Evolutionary conservation across 192 early-diverging fungal genomes (phyloP).

Genomic region (Backusella psychrophila): DNA sequence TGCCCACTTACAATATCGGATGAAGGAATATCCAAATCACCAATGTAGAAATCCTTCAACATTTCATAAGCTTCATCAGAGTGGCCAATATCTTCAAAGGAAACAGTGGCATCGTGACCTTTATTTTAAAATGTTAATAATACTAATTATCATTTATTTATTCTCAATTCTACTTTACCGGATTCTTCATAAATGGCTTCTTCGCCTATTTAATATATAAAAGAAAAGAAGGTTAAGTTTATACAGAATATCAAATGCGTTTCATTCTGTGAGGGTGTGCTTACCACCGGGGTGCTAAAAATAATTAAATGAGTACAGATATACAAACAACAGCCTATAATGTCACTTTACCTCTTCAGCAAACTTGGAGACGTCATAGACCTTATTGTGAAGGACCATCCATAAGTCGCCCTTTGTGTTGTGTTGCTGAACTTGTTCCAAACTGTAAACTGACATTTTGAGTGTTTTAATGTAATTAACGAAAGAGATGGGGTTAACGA

Average conservation of each 20-base stretch:
- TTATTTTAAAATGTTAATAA: conserved; percentile 13
- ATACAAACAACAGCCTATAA: background rate
- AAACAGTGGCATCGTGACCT: conserved; percentile 75
- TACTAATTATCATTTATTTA: background rate
- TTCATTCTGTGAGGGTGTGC: background rate
- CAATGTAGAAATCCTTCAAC: conserved; percentile 35
- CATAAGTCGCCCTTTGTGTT: conserved; percentile 71
- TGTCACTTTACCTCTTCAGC: conserved; percentile 57
- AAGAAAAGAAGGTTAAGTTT: background rate
- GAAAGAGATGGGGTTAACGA: background rate
- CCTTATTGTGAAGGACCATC: conserved; percentile 72
- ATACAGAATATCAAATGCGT: background rate
- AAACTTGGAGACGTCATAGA: conserved; percentile 74
- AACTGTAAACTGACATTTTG: conserved; percentile 24
- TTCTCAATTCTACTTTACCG: background rate
- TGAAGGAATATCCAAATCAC: background rate
- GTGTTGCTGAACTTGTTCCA: conserved; percentile 70
- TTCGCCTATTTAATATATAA: conserved; percentile 55
- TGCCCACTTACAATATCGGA: conserved; percentile 21
- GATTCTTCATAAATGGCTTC: conserved; percentile 87
- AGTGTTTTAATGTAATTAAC: background rate
- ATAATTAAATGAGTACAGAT: background rate
- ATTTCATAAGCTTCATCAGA: conserved; percentile 84
- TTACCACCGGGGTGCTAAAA: conserved; percentile 87
- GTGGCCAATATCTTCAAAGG: conserved; percentile 93